These are phyloP conservation scores for Ceriops decandra DNA, from an alignment of 345 rosid species.

Conservation along the genomic window DNA sequence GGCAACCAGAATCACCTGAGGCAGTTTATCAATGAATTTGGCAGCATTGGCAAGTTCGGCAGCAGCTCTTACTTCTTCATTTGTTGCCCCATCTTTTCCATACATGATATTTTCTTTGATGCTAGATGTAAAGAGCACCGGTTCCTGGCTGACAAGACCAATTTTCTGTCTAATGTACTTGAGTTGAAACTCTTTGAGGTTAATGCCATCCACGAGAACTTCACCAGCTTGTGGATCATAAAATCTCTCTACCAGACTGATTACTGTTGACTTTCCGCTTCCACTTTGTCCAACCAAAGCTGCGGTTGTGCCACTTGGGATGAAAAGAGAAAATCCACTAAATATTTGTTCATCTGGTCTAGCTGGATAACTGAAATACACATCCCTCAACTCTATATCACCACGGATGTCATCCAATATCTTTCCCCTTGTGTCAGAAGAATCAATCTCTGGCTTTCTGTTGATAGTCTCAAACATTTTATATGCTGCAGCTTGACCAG, in stretches of 20 bases:
- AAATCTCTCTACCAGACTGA: constrained; percentile 39
- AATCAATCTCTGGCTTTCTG: constrained; percentile 44
- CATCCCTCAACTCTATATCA: constrained; percentile 41
- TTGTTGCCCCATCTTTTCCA: constrained; percentile 28
- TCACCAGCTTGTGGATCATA: constrained; percentile 48
- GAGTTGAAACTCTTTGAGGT: constrained; percentile 40
- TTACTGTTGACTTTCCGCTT: constrained; percentile 49
- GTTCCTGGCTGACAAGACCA: constrained; percentile 53
- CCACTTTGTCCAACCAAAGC: constrained; percentile 62
- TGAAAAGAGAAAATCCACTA: constrained; percentile 42
- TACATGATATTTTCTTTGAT: constrained; percentile 48
- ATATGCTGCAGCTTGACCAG: constrained; percentile 30
- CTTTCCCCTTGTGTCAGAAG: constrained; percentile 36
- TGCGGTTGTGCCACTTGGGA: constrained; percentile 32
- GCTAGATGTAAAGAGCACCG: constrained; percentile 37
- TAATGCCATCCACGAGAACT: constrained; percentile 41
- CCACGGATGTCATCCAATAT: constrained; percentile 40
- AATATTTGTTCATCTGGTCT: constrained; percentile 44
- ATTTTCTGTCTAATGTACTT: constrained; percentile 47
- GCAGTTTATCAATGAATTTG: constrained; percentile 27
- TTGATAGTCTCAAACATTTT: constrained; percentile 44
- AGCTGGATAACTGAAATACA: constrained; percentile 45
- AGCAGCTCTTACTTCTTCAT: constrained; percentile 39
- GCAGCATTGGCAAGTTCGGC: constrained; percentile 37
- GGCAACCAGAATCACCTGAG: constrained; percentile 6